Evolutionary conservation across 306 rosid genomes (phyloP), one percentile per base, ranked within the genome.

Genomic region (Vigna trinervia): DNA sequence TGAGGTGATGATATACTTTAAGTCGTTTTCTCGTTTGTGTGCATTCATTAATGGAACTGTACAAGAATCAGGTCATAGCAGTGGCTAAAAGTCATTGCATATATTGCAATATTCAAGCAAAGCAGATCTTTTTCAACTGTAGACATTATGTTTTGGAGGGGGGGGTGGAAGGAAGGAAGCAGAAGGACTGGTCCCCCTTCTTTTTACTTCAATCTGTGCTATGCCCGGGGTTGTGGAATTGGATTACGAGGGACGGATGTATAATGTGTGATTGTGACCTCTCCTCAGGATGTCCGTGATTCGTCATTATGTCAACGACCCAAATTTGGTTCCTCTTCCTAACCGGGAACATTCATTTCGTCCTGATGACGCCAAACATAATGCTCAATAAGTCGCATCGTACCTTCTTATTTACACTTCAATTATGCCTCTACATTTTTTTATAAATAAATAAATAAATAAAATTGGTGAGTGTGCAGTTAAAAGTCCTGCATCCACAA

Each of bases 271-370:
- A 52, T 19, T 66, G 74, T 26, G 43, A 77, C 67, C 67, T 32
- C 50, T 38, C 57, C 73, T 50, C 72, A 62, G 22, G 80, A 36
- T 62, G 36, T 64, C 39, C 86, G 83, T 83, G 86, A 73, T 14
- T 48, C 30, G 43, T 50, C 77, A 78, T 78, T 20, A 73, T 67
- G 73, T 59, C 83, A 43, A 67, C 71, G 10, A 73, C 73, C 54
- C 3, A 59, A 67, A 41, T 38, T 9, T 63, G 28, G 79, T 65
- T 23, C 34, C 22, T 2, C 66, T 19, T 50, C 52, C 26, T 57
- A 39, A 28, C 62, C 20, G 5, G 28, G 36, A 50, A 78, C 53
- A 74, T 83, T 59, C 32, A 73, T 50, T 59, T 59, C 22, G 51
- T 78, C 77, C 23, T 79, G 47, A 23, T 68, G 43, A 32, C 34